These are phyloP conservation scores for Magnaporthales sp. DNA, from an alignment of 2,329 filamentous ascomycete genomes.

Conservation along the genomic window DNA sequence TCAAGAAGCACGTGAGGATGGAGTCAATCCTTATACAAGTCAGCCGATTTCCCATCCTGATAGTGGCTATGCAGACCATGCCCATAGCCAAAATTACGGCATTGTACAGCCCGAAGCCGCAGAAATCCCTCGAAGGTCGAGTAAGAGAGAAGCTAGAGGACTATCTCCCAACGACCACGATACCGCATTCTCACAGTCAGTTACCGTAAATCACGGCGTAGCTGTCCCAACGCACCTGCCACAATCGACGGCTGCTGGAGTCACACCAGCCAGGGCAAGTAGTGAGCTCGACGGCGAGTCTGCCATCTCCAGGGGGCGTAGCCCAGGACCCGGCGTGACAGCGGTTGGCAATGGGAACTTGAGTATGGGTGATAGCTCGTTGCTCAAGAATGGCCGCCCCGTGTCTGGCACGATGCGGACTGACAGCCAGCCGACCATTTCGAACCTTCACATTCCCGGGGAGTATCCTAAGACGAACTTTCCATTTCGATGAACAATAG, in stretches of 20 bases:
- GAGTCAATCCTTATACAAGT: slow-evolving; percentile 48
- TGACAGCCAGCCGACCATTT: slow-evolving; percentile 46
- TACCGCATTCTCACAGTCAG: not conserved
- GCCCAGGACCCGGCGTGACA: not conserved
- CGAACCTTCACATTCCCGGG: slow-evolving; percentile 61
- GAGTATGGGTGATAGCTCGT: slow-evolving; percentile 2
- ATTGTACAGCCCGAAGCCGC: not conserved
- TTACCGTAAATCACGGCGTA: not conserved
- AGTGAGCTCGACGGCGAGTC: slow-evolving; percentile 4
- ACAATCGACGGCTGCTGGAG: slow-evolving; percentile 5
- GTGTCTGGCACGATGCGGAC: slow-evolving; percentile 19
- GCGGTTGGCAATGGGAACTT: not conserved
- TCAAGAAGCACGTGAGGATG: slow-evolving; percentile 42
- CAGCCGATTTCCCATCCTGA: slow-evolving; percentile 25
- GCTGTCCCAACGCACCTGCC: not conserved
- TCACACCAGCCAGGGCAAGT: not conserved
- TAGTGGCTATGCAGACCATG: not conserved
- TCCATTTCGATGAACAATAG: not conserved
- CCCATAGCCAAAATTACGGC: not conserved
- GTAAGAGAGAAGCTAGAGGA: not conserved
- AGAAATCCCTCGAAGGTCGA: not conserved
- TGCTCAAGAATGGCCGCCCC: slow-evolving; percentile 5
- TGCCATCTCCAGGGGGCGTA: slow-evolving; percentile 3
- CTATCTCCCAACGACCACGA: slow-evolving; percentile 2
- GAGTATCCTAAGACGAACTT: slow-evolving; percentile 43